phyloP scores from a whole-genome alignment of 1,284 basidiomycete genomes.

The Volvariella surrecta region DNA sequence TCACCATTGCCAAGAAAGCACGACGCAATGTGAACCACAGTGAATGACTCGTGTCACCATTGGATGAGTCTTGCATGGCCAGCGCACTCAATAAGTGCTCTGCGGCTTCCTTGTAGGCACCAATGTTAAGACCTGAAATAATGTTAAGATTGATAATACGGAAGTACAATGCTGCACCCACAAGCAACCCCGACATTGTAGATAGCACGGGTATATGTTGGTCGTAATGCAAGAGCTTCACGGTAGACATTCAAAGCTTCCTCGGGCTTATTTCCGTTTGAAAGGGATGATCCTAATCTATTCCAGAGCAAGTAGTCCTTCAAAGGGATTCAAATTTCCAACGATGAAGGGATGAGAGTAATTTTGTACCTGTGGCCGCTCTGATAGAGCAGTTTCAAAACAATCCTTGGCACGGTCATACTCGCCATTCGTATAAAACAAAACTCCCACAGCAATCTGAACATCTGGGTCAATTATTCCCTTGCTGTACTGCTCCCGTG shows the following conservation, averaged over 20 bases:
- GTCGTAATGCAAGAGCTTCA: slow-evolving; percentile 87
- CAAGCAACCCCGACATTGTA: slow-evolving; percentile 98
- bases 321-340: neutral
- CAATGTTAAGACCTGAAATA: slow-evolving; percentile 80
- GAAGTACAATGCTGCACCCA: slow-evolving; percentile 26
- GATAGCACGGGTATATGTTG: slow-evolving; percentile 95
- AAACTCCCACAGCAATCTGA: slow-evolving; percentile 87
- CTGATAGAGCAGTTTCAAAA: slow-evolving; percentile 79
- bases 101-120: slow-evolving; percentile 91
- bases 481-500: slow-evolving; percentile 66
- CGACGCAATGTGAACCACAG: slow-evolving; percentile 92
- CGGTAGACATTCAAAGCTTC: slow-evolving; percentile 94
- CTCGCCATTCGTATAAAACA: slow-evolving; percentile 83
- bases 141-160: slow-evolving; percentile 1
- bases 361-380: slow-evolving; percentile 49
- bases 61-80: slow-evolving; percentile 65
- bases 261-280: slow-evolving; percentile 93
- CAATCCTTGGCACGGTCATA: slow-evolving; percentile 85
- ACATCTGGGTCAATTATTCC: slow-evolving; percentile 85
- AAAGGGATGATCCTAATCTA: slow-evolving; percentile 88
- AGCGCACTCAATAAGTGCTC: slow-evolving; percentile 95
- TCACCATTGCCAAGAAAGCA: slow-evolving; percentile 75
- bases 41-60: slow-evolving; percentile 69
- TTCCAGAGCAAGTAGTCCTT: slow-evolving; percentile 98
- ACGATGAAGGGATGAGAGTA: neutral